Conservation (phyloP, 129 eudicot species). For the Cynara cardunculus region DNA sequence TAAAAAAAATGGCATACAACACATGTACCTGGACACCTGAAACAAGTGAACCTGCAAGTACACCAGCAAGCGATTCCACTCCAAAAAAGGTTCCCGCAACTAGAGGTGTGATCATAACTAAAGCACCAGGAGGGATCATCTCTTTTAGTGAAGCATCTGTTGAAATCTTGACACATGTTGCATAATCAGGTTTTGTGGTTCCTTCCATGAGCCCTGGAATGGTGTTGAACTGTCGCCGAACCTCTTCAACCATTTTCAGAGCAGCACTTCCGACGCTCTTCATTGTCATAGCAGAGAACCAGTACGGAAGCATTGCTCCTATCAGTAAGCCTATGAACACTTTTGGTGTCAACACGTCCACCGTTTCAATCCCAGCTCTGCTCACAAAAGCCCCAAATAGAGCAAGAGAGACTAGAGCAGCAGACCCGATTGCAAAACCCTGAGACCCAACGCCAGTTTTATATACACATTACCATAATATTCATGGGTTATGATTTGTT, state of each 20-base stretch:
- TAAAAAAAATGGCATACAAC: neutral
- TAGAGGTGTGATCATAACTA: conserved; percentile 45
- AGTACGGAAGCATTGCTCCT: conserved; percentile 53
- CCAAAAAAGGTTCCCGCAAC: conserved; percentile 53
- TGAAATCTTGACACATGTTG: conserved; percentile 49
- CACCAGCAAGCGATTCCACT: conserved; percentile 54
- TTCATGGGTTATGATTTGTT: neutral
- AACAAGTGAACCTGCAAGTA: conserved; percentile 51
- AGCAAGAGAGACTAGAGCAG: conserved; percentile 53
- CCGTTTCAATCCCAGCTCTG: conserved; percentile 37
- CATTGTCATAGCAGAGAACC: conserved; percentile 61
- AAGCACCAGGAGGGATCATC: conserved; percentile 58
- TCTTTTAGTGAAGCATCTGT: conserved; percentile 54
- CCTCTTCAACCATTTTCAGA: conserved; percentile 54
- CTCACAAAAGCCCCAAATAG: conserved; percentile 48
- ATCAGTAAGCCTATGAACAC: conserved; percentile 44
- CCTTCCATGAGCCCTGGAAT: conserved; percentile 55
- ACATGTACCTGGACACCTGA: conserved; percentile 50
- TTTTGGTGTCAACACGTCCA: conserved; percentile 42
- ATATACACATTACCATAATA: neutral
- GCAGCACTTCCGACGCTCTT: conserved; percentile 55
- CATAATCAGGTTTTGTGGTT: conserved; percentile 43
- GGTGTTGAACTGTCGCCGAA: conserved; percentile 41
- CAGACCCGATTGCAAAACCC: conserved; percentile 58
- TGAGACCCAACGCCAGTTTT: neutral